Base-by-base conservation (phyloP, 352 stramenopile genomes). In the Phytophthora sojae region DNA sequence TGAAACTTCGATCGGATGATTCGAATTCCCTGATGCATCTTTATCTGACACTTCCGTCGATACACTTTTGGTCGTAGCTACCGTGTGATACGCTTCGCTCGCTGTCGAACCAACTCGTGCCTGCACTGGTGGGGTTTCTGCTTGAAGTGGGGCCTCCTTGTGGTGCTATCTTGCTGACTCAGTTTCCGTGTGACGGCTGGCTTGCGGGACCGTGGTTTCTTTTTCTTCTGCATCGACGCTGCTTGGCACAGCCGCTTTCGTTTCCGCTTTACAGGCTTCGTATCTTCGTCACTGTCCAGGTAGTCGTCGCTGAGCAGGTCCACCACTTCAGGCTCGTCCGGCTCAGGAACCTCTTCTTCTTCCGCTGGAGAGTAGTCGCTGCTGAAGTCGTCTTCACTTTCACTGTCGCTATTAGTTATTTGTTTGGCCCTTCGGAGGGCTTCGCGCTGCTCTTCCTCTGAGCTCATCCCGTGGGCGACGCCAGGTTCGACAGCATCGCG, bases 281-380 rank as follows among this genome's bases (percentile, higher is more conserved):
- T 67, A 3, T 64, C 68, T n/a, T 71, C 60, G 19, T 85, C 71
- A 44, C 62, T 82, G 45, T 85, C 61, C 15, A 89, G 37, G 39
- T 82, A 83, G 25, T 87, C 82, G 26, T 88, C 82, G 39, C 78
- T 86, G 15, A 90, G 71, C n/a, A 85, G 39, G 54, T 84, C 80
- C 21, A 77, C 63, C 9, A 73, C 72, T 37, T 83, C 57, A 15
- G 62, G 63, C 3, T 85, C 77, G 4, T 85, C 75, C 32, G 57
- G 71, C 14, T 83, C 80, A 4, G 64, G 61, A 51, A 72, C 59
- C 9, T 73, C 68, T 17, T 72, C 71, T 39, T 88, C 80, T 32
- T 86, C 82, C 8, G 57, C 61, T 29, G 77, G 75, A 0, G 70
- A 79, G 37, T 86, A 90, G 26, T 86, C 82, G 56, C 81, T 90